Evolutionary conservation across 1,284 basidiomycete species (phyloP).

Genomic region (Cryptococcus maquisensis): DNA sequence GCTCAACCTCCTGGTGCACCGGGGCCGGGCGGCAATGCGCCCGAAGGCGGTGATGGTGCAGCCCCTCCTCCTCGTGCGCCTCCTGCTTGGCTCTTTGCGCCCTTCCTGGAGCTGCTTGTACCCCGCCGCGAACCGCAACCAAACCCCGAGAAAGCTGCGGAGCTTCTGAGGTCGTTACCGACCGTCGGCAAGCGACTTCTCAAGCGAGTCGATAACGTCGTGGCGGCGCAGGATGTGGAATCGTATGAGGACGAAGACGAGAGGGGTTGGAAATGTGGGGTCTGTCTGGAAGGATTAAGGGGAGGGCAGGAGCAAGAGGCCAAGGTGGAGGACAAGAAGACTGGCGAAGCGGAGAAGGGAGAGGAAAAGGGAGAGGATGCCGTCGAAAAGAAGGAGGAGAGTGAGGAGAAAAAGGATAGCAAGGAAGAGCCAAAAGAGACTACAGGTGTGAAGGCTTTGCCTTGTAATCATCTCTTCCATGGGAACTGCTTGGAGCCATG

Average conservation of each 20-base stretch:
- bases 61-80: neutral
- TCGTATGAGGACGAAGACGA: slow-evolving; percentile 21
- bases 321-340: slow-evolving; percentile 4
- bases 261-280: slow-evolving; percentile 42
- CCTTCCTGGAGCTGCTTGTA: slow-evolving; percentile 12
- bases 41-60: neutral
- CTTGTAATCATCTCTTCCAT: slow-evolving; percentile 48
- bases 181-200: slow-evolving; percentile 29
- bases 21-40: neutral
- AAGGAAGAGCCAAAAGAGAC: slow-evolving; percentile 20
- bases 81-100: slow-evolving; percentile 13
- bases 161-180: slow-evolving; percentile 38
- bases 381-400: slow-evolving; percentile 3
- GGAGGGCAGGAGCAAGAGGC: slow-evolving; percentile 4
- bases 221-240: slow-evolving; percentile 31
- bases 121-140: slow-evolving; percentile 15
- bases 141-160: slow-evolving; percentile 39
- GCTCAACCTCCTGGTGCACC: neutral
- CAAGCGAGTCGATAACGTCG: slow-evolving; percentile 33
- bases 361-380: slow-evolving; percentile 20
- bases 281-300: slow-evolving; percentile 37
- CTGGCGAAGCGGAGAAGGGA: slow-evolving; percentile 8
- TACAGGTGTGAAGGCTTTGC: slow-evolving; percentile 42
- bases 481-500: slow-evolving; percentile 43
- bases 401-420: slow-evolving; percentile 2